Conservation (phyloP, 2,329 filamentous ascomycete species). For the Aspergillus oerlinghausenensis region DNA sequence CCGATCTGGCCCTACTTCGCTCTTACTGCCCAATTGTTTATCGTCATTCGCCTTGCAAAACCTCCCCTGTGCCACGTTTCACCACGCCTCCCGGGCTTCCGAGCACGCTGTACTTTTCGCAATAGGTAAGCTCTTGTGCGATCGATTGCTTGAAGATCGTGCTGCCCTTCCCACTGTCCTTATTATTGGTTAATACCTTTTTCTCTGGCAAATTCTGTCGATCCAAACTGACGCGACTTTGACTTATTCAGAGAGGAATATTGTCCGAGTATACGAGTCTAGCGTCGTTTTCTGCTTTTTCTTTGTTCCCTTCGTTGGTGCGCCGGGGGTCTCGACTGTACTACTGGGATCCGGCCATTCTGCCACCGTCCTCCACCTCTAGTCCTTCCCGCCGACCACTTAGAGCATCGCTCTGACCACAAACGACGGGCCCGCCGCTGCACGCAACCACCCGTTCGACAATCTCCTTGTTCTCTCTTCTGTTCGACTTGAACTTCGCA, state of each 20-base stretch:
- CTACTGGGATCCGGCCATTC: background rate
- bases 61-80: constrained; percentile 19
- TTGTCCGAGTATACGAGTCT: background rate
- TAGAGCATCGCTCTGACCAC: background rate
- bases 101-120: constrained; percentile 7
- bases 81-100: constrained; percentile 15
- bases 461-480: background rate
- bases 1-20: constrained; percentile 9
- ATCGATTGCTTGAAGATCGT: constrained; percentile 10
- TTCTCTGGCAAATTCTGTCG: background rate
- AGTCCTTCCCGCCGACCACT: background rate
- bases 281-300: background rate
- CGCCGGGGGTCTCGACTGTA: background rate
- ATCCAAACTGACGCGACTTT: background rate
- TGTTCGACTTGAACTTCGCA: background rate
- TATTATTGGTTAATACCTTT: background rate
- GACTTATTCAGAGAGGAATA: background rate
- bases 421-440: background rate
- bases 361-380: background rate
- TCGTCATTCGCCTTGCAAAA: constrained; percentile 3
- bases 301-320: background rate
- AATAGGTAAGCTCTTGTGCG: constrained; percentile 16
- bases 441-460: background rate
- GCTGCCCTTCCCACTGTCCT: constrained; percentile 6
- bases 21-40: constrained; percentile 19